Base-by-base conservation (phyloP, 2,329 filamentous ascomycete genomes). In the Fusarium avenaceum region DNA sequence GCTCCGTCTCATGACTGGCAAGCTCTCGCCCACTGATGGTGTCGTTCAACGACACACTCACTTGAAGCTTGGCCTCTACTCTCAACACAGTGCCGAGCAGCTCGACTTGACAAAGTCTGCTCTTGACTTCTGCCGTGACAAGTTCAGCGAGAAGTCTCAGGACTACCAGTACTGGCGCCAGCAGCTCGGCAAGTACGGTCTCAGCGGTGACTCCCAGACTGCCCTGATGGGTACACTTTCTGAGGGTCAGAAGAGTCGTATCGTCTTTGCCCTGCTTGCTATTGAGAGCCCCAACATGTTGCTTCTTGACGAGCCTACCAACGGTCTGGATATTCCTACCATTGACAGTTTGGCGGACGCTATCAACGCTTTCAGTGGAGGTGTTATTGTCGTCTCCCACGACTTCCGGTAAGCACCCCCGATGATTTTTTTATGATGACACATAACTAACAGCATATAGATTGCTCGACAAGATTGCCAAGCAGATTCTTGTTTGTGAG, bases 151-250 rank as follows among this genome's bases (percentile, higher is more conserved):
- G 70, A 93, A 95, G 83, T 94, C 90, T 54, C 96, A 99, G 80
- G 96, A 99, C 80, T 97, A 97, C 86, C 96, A 99, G 84, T 99
- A 96, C 89, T 99, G 96, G 96, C 90, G 96, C 78, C 95, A 97
- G 83, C 94, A 97, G 84, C 92, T 99, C 38, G 96, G 96, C 76
- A 89, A 90, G 71, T 99, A 99, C 80, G 96, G 96, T 79, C 88
- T 99, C 70, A 92, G 89, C 60, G 96, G 96, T 80, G 94, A 98
- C 68, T 85, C 93, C 32, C 96, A 99, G 86, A 99, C 96, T 48
- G 93, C 96, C 47, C 87, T 98, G 78, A 99, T 99, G 91, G 96
- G 96, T 67, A 99, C 96, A 17, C 86, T 99, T 72, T 98, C 96
- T 67, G 96, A 99, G 79, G 96, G 96, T 55, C 96, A 99, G 84